Evolutionary conservation across 306 rosid species (phyloP), one percentile per base, ranked within the genome.

Genomic region (Prunus padus): DNA sequence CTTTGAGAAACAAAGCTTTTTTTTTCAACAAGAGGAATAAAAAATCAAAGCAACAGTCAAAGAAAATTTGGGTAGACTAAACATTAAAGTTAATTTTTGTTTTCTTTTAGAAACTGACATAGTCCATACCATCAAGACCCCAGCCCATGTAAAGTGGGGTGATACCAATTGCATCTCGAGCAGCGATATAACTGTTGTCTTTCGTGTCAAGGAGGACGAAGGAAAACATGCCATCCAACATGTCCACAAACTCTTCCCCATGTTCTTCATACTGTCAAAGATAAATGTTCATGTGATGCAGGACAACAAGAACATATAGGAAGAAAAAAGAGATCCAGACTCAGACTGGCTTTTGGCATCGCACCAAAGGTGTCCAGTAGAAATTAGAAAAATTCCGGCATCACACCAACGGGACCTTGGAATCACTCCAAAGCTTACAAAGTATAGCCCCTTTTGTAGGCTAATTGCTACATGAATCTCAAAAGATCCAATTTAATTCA

Each of bases 151-250:
- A 96, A 77, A 92, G 93, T 67, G 99, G 90, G 74, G 93, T 87
- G 80, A 92, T 87, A 45, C 98, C 99, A 82, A 96, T 89, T 77
- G 93, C 93, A 77, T 96, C 98, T 67, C 97, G 91, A 77, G 99
- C 99, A 22, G 98, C 99, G 31, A 90, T 92, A 72, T 85, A 90
- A 73, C 89, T 90, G 23, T 90, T 90, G 82, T 86, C 92, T 55
- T 84, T 84, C 20, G 97, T 96, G 86, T 96, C 97, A 65, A 96
- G 97, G 70, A 96, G 92, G 71, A 95, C 92, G 82, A 96, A 92
- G 65, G 98, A 86, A 78, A 90, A 96, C 98, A 96, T 92, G 72
- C 96, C 98, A 76, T 96, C 98, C 89, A 96, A 85, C 99, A 90
- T 90, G 81, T 89, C 83, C 71, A 90, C 87, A 85, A 96, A 96